Conservation (phyloP, 2,329 filamentous ascomycete genomes). For the Fusarium napiforme region DNA sequence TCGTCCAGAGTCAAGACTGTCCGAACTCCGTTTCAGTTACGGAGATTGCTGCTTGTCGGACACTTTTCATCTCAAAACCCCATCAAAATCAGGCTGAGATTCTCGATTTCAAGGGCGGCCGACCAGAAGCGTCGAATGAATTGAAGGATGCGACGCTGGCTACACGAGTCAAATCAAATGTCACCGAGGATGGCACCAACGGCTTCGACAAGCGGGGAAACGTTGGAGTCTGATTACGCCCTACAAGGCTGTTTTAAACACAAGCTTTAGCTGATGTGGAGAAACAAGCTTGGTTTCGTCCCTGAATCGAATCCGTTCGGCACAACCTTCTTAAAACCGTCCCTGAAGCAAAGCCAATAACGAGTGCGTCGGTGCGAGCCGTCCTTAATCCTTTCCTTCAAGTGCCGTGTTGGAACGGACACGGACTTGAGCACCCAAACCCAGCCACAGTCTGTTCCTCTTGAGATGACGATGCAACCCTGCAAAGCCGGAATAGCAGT, state of each 20-base stretch:
- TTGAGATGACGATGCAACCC: background rate
- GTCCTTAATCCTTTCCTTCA: background rate
- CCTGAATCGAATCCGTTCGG: background rate
- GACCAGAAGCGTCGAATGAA: background rate
- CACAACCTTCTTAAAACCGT: background rate
- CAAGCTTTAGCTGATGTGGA: slow-evolving; percentile 5
- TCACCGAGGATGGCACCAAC: background rate
- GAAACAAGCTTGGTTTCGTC: slow-evolving; percentile 1
- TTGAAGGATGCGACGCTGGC: background rate
- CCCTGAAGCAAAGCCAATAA: background rate
- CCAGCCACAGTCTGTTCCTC: slow-evolving; percentile 7
- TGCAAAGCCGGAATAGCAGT: background rate
- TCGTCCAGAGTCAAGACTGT: background rate
- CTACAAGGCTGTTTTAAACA: slow-evolving; percentile 17
- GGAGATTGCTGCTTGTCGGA: background rate
- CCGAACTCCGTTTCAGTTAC: background rate
- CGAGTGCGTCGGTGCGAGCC: background rate
- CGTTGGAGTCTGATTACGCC: background rate
- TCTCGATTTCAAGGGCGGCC: background rate
- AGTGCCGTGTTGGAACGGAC: slow-evolving; percentile 15
- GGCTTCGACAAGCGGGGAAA: background rate
- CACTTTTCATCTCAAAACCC: background rate
- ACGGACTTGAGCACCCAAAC: slow-evolving; percentile 13
- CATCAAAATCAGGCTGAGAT: background rate
- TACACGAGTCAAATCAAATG: background rate